These are phyloP conservation scores for Termitomyces sp. DNA, from an alignment of 768 basidiomycete genomes.

Conservation along the genomic window DNA sequence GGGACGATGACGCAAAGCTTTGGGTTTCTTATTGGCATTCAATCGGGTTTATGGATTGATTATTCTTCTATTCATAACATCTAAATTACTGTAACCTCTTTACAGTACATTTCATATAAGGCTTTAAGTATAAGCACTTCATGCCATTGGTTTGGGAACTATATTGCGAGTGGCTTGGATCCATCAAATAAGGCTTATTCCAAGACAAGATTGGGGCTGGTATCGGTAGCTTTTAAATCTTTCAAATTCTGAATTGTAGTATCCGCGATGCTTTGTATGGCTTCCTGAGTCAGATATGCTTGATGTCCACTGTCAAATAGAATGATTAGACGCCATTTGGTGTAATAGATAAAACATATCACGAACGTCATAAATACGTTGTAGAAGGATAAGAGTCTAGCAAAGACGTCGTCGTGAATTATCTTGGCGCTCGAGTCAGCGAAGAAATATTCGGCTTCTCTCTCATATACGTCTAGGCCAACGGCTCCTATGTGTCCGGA, in stretches of 20 bases:
- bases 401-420: constrained; percentile 38
- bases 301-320: constrained; percentile 30
- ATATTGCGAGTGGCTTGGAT: neutral
- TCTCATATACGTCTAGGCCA: constrained; percentile 38
- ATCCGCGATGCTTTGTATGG: constrained; percentile 32
- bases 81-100: neutral
- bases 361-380: constrained; percentile 39
- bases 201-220: constrained; percentile 20
- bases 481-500: constrained; percentile 34
- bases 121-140: neutral
- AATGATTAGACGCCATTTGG: neutral
- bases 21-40: constrained; percentile 9
- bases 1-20: neutral
- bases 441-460: constrained; percentile 36
- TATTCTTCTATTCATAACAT: neutral
- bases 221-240: constrained; percentile 26
- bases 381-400: constrained; percentile 39
- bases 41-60: neutral
- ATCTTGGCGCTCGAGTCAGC: constrained; percentile 36
- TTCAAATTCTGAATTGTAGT: constrained; percentile 31
- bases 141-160: neutral
- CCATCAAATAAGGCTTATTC: constrained; percentile 14
- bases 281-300: constrained; percentile 36
- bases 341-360: neutral
- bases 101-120: neutral